A percentile compares a stretch with the other conserved stretches of the same genome.
Conservation (phyloP, 495 filamentous ascomycete genomes). For the Penicillium canescens region DNA sequence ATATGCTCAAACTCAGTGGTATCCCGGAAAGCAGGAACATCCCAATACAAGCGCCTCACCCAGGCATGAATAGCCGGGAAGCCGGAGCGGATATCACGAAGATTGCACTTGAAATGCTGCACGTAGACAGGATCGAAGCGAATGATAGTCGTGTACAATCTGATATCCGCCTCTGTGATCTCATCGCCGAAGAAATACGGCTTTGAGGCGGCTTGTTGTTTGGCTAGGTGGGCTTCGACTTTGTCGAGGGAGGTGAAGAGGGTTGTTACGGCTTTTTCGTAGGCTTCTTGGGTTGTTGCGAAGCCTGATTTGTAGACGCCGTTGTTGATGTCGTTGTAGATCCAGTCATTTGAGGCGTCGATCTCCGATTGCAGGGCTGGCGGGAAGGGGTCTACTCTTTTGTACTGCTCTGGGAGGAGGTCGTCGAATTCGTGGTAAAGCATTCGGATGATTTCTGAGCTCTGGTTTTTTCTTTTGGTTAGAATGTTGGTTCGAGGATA, state of each 20-base stretch:
- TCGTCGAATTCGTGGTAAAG: conserved; percentile 75
- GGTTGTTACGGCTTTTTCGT: conserved; percentile 63
- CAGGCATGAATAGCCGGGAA: conserved; percentile 70
- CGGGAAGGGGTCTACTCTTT: conserved; percentile 66
- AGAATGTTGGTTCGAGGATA: not conserved
- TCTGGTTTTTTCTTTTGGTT: conserved; percentile 18
- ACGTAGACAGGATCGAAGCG: conserved; percentile 89
- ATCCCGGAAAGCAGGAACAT: conserved; percentile 57
- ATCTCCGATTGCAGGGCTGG: conserved; percentile 58
- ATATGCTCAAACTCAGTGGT: conserved; percentile 73
- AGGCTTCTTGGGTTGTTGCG: conserved; percentile 75
- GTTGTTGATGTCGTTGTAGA: conserved; percentile 83
- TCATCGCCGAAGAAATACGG: conserved; percentile 68
- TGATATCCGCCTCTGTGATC: conserved; percentile 80
- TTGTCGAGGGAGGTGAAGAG: conserved; percentile 74
- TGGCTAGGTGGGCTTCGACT: conserved; percentile 64
- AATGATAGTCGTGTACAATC: conserved; percentile 80
- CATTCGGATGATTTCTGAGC: conserved; percentile 66
- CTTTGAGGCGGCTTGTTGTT: conserved; percentile 35
- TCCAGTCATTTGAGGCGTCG: conserved; percentile 77
- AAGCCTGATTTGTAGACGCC: conserved; percentile 81
- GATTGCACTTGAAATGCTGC: conserved; percentile 92
- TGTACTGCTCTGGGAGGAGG: conserved; percentile 56
- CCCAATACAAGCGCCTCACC: conserved; percentile 70
- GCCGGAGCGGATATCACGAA: conserved; percentile 77